These are phyloP conservation scores for Pyrus betulifolia DNA, from an alignment of 306 rosid genomes.

Conservation along the genomic window DNA sequence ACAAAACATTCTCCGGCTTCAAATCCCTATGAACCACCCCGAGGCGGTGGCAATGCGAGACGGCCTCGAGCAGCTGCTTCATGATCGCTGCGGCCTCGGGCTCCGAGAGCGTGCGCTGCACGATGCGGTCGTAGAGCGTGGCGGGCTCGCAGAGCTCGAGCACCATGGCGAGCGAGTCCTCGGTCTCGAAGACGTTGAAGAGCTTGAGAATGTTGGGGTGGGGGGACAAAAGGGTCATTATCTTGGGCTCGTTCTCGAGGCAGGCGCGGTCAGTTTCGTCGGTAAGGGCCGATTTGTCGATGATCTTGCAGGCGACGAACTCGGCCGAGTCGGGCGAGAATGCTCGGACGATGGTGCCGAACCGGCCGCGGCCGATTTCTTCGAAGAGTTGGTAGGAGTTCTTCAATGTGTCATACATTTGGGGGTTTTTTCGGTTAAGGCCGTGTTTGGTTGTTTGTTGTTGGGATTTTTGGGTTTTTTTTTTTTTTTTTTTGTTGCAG, in stretches of 20 bases:
- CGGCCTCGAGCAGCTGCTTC: constrained; percentile 49
- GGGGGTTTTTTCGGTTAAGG: neutral
- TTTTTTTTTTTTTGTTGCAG: neutral
- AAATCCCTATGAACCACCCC: constrained; percentile 69
- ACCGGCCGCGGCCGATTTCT: constrained; percentile 70
- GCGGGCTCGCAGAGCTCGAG: constrained; percentile 48
- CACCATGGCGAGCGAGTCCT: constrained; percentile 35
- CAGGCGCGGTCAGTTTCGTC: constrained; percentile 59
- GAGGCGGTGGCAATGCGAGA: constrained; percentile 51
- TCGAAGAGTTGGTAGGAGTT: constrained; percentile 46
- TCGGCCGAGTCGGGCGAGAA: constrained; percentile 22
- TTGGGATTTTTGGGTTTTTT: neutral
- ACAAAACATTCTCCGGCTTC: constrained; percentile 67
- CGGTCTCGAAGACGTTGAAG: constrained; percentile 40
- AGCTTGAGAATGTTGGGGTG: constrained; percentile 62
- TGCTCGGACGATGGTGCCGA: constrained; percentile 62
- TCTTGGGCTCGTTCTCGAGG: constrained; percentile 59
- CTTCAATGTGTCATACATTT: constrained; percentile 46
- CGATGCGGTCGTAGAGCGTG: constrained; percentile 63
- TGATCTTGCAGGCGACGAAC: constrained; percentile 54
- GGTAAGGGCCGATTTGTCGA: constrained; percentile 42
- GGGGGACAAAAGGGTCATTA: constrained; percentile 50
- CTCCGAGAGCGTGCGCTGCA: constrained; percentile 34
- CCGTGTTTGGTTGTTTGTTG: neutral
- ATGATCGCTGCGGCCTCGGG: constrained; percentile 32